Evolutionary conservation across 805 yeast genomes (phyloP), one percentile per base, ranked within the genome.

Genomic region (Starmerella apicola): DNA sequence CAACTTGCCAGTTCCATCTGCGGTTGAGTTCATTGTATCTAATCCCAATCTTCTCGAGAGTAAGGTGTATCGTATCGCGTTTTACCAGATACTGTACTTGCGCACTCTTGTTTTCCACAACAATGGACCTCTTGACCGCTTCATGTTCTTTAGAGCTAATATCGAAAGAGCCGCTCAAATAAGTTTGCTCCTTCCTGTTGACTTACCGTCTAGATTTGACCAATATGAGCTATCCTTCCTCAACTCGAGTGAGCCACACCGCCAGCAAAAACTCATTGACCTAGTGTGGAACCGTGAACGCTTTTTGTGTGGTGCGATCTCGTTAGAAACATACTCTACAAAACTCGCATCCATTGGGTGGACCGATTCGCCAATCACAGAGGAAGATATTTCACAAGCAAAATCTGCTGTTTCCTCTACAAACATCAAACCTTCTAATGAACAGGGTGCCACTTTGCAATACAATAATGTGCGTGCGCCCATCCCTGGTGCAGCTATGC

Each of bases 251-350:
- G 43, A 41, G 27, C 39, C 43, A 4, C 44, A 38, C 36, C 37
- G 41, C 16, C 25, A 27, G 13, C 13, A 12, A 16, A 41, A 42
- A 30, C 42, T 46, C 19, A 15, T 41, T 24, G 28, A 29, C 8
- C 18, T 46, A 22, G 45, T 39, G 27, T 46, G 50, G 50, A 39
- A 41, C 28, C 45, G 46, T n/a, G 49, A 46, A 35, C 43, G 50
- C 10, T 32, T 45, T 18, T 27, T 36, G 18, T 20, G 29, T 10
- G 50, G 49, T 12, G 37, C 44, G 8, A 34, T 34, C 31, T 25
- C 42, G 26, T 36, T 37, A 4, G 42, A 40, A 12, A 37, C 41
- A 17, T 46, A 44, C 40, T 27, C 28, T 23, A 27, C 25, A 6
- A 19, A 20, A 3, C 32, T 41, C 12, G 38, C 36, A 13, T 26